These are phyloP conservation scores for Starmera caribaea DNA, from an alignment of 805 yeast genomes.

Conservation along the genomic window DNA sequence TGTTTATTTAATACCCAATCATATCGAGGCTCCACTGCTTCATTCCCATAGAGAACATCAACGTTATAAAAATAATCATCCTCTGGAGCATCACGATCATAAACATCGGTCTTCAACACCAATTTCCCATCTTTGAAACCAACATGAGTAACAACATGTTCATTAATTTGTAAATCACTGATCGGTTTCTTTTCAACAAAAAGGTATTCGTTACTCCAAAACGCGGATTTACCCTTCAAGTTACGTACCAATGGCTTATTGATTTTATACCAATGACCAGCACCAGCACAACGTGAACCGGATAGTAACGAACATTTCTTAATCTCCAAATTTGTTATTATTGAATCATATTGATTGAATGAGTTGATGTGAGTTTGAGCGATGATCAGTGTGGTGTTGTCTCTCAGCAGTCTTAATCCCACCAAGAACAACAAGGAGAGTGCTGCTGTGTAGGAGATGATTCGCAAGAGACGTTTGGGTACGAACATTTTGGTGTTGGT, in stretches of 20 bases:
- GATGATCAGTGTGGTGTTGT: background rate
- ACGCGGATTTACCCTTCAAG: constrained; percentile 2
- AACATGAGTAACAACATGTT: constrained; percentile 1
- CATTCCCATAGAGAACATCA: constrained; percentile 62
- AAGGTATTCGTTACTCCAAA: constrained; percentile 7
- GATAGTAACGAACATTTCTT: constrained; percentile 2
- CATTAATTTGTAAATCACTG: background rate
- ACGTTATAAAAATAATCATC: constrained; percentile 40
- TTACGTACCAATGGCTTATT: constrained; percentile 7
- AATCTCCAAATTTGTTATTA: constrained; percentile 1
- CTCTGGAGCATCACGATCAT: constrained; percentile 2
- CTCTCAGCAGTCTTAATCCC: too few species aligned
- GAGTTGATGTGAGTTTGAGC: background rate
- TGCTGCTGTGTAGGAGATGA: too few species aligned
- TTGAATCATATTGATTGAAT: background rate
- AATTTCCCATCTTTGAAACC: background rate
- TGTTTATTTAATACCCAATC: constrained; percentile 41
- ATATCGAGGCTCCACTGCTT: constrained; percentile 69
- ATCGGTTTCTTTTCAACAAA: constrained; percentile 5
- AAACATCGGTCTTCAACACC: background rate
- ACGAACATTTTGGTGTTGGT: too few species aligned
- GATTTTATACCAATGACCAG: constrained; percentile 6
- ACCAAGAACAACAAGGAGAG: too few species aligned
- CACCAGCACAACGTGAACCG: constrained; percentile 2
- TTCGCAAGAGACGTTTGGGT: too few species aligned